Evolutionary conservation across 1,284 basidiomycete species (phyloP), one percentile per base, ranked within the genome.

Genomic region (Caloboletus inedulis): DNA sequence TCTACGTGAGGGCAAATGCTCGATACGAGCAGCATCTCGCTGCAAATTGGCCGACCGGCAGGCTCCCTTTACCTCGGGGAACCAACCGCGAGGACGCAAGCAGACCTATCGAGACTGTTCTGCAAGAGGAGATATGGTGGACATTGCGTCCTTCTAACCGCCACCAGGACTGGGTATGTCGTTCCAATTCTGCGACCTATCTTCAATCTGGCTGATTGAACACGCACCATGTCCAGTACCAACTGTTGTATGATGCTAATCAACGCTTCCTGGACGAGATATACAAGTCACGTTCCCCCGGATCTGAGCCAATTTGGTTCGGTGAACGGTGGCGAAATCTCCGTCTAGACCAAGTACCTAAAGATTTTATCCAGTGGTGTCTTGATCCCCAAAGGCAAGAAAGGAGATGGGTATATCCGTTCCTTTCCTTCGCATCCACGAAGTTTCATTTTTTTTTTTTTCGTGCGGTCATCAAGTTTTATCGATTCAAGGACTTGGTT

Each of bases 261-360:
- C 34, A 41, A 19, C 47, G 47, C 4, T 47, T 55, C 18, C 47
- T 68, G 36, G 59, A 66, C 7, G 31, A 53, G 0, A 2, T 43
- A 3, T 68, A 62, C 41, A 31, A 39, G 8, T 47, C 33, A 10
- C 52, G 60, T 33, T 68, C 65, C 3, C 59, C 62, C 12, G 65
- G 63, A 5, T 66, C 62, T 13, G 62, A 61, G 9, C 31, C 3
- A 1, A 53, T 68, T 19, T 66, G 55, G 62, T 66, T 62, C n/a
- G 55, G 63, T 23, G 41, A 8, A 19, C 41, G 37, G 16, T 66
- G 58, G 19, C 14, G 10, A 13, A 62, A 63, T 43, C 39, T 31
- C 3, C 53, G 52, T 12, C 19, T 64, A 16, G 53, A 68, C 34
- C 51, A 52, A 12, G 59, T 12, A 6, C 49, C 62, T 4, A 37